Conservation (phyloP, 805 yeast species). For the Scheffersomyces stipitis region DNA sequence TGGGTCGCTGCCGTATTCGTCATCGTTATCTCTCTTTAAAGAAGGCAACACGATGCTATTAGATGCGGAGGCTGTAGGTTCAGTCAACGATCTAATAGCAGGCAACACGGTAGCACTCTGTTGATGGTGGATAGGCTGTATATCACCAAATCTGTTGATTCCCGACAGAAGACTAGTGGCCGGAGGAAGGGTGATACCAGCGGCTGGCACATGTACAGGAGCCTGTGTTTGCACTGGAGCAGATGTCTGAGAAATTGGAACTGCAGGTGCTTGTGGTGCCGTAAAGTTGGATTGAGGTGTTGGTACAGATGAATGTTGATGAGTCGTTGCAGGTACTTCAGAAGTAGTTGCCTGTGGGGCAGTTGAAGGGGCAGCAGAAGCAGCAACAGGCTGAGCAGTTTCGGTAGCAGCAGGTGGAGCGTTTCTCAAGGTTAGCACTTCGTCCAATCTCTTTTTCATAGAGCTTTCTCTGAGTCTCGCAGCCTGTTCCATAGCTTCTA, state of each 20-base stretch:
- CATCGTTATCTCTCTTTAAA: slow-evolving; percentile 24
- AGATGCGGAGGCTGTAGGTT: slow-evolving; percentile 4
- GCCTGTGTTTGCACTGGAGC: too few relatives aligned
- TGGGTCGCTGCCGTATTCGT: slow-evolving; percentile 9
- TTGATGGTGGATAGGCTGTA: slow-evolving; percentile 2
- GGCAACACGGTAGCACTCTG: slow-evolving; percentile 6
- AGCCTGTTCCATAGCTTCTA: slow-evolving; percentile 68
- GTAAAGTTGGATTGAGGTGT: too few relatives aligned
- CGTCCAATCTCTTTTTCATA: slow-evolving; percentile 50
- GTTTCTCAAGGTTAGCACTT: slow-evolving; percentile 30
- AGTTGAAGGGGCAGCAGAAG: slow-evolving; percentile 1
- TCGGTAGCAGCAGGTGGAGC: slow-evolving; percentile 1
- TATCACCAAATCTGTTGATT: not conserved
- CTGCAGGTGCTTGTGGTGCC: not conserved
- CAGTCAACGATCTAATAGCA: slow-evolving; percentile 5
- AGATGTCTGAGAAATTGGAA: not conserved
- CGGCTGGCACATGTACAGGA: not conserved
- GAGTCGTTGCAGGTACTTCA: not conserved
- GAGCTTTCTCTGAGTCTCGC: slow-evolving; percentile 50
- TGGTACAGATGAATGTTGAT: not conserved
- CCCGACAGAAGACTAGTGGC: not conserved
- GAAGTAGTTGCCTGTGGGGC: not conserved
- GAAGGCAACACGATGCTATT: slow-evolving; percentile 16
- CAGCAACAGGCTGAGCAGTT: slow-evolving; percentile 2
- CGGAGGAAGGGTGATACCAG: slow-evolving; percentile 1